phyloP scores from a whole-genome alignment of 441 rosid genomes.

The Mallotus japonicus region DNA sequence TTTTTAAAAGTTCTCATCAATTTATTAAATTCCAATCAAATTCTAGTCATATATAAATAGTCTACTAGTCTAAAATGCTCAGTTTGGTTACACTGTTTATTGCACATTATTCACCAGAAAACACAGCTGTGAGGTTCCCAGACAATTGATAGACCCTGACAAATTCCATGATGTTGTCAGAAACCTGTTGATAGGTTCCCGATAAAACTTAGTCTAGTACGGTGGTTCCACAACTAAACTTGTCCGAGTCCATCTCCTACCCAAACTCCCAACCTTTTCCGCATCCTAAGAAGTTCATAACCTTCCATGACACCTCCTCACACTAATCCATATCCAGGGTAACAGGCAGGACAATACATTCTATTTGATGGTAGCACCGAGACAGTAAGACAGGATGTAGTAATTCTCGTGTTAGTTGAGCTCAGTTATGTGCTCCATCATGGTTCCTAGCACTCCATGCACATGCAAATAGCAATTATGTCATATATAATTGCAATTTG shows the following conservation, averaged over 20 bases:
- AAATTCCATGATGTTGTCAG: not conserved
- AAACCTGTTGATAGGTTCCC: not conserved
- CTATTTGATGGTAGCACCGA: not conserved
- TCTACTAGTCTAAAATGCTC: not conserved
- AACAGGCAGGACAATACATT: not conserved
- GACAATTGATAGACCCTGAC: not conserved
- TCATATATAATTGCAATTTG: not conserved
- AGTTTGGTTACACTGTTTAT: not conserved
- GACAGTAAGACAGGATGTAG: not conserved
- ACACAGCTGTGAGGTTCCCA: not conserved
- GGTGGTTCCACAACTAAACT: not conserved
- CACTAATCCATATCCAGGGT: no score
- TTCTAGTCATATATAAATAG: not conserved
- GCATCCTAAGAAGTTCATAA: not conserved
- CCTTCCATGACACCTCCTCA: not conserved
- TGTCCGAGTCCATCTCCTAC: not conserved
- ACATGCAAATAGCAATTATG: not conserved
- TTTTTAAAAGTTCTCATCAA: not conserved
- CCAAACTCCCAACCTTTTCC: not conserved
- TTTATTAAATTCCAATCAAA: not conserved
- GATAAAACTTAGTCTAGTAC: not conserved
- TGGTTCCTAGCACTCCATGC: not conserved
- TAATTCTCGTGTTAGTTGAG: not conserved
- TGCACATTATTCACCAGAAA: not conserved
- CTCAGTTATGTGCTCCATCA: not conserved